Percentiles rank a stretch among this genome's conserved stretches.
phyloP scores from a whole-genome alignment of 495 filamentous ascomycete genomes.

The Melanomma pulvis-pyrius region DNA sequence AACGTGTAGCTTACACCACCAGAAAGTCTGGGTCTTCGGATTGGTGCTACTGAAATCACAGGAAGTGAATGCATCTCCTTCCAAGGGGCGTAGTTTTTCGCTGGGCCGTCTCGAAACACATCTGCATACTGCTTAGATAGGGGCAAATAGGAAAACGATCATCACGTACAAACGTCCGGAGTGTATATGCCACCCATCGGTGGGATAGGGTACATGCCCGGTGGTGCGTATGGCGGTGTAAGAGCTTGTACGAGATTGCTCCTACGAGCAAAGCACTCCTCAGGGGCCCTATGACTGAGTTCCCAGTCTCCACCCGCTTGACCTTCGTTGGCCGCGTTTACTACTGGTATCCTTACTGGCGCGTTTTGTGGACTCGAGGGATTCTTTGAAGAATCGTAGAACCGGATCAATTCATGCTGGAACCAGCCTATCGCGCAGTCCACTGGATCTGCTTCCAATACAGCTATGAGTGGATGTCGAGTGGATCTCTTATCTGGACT shows the following conservation, averaged over 20 bases:
- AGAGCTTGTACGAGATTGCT: constrained; percentile 70
- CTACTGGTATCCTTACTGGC: constrained; percentile 73
- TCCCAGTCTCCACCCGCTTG: constrained; percentile 78
- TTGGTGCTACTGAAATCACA: constrained; percentile 70
- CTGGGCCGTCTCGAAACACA: constrained; percentile 57
- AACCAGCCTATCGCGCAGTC: constrained; percentile 68
- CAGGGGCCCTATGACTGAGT: constrained; percentile 68
- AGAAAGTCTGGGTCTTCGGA: constrained; percentile 69
- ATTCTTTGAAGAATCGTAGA: constrained; percentile 33
- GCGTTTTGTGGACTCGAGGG: too few relatives aligned
- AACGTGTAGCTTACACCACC: constrained; percentile 69
- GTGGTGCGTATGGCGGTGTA: constrained; percentile 51
- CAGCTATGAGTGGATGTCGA: constrained; percentile 51
- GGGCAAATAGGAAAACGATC: not conserved
- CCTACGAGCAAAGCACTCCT: constrained; percentile 70
- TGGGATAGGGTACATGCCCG: constrained; percentile 67
- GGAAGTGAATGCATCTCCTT: constrained; percentile 55
- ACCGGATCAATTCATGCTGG: constrained; percentile 20
- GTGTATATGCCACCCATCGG: constrained; percentile 69
- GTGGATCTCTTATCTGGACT: constrained; percentile 23
- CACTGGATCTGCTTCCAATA: constrained; percentile 66
- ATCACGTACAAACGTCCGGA: constrained; percentile 61
- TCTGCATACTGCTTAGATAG: constrained; percentile 40
- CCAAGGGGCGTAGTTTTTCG: constrained; percentile 52
- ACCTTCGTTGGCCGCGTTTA: constrained; percentile 75